Conservation (phyloP, 768 basidiomycete species). For the Trametes villosa region DNA sequence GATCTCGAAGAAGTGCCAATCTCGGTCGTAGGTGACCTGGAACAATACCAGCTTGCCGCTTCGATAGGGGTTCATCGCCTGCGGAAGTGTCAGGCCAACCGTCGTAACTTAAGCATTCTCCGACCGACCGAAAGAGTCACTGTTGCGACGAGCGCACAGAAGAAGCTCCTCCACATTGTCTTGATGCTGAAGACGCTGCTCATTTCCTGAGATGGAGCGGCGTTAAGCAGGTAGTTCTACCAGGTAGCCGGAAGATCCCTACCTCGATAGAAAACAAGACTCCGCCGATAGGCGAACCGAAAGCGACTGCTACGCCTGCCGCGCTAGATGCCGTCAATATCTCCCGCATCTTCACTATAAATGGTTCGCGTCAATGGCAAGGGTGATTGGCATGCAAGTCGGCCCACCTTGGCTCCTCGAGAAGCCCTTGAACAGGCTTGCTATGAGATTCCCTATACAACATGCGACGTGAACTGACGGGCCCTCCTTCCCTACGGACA, state of each 20-base stretch:
- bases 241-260: slow-evolving; percentile 3
- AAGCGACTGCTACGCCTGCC: slow-evolving; percentile 97
- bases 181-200: slow-evolving; percentile 95
- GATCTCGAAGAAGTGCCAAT: slow-evolving; percentile 99
- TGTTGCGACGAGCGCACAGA: slow-evolving; percentile 96
- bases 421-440: slow-evolving; percentile 80
- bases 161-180: slow-evolving; percentile 98
- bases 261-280: slow-evolving; percentile 98
- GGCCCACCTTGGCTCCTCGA: slow-evolving; percentile 83
- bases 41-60: slow-evolving; percentile 98
- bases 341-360: slow-evolving; percentile 70
- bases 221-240: slow-evolving; percentile 2
- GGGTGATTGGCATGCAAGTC: not conserved
- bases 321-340: slow-evolving; percentile 95
- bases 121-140: slow-evolving; percentile 88
- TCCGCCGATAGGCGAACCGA: slow-evolving; percentile 97
- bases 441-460: slow-evolving; percentile 90
- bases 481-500: slow-evolving; percentile 98
- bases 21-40: slow-evolving; percentile 95
- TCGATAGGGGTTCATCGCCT: slow-evolving; percentile 90
- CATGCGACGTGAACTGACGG: slow-evolving; percentile 98
- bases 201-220: slow-evolving; percentile 80
- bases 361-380: slow-evolving; percentile 43
- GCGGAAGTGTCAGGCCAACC: not conserved
- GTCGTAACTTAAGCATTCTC: not conserved